Evolutionary conservation across 257 asterid species (phyloP).

Genomic region (Petunia axillaris): DNA sequence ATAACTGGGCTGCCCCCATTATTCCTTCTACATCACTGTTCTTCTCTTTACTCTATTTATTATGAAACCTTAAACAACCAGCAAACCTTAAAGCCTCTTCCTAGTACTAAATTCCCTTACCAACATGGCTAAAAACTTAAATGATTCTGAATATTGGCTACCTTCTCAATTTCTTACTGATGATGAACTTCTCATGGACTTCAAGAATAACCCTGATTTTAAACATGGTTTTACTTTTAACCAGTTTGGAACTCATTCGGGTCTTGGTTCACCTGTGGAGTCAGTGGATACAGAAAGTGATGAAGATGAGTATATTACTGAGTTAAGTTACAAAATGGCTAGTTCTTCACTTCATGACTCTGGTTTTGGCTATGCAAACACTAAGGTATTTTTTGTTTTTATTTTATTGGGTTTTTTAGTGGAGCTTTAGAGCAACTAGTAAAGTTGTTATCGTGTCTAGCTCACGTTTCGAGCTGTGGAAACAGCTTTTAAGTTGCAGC

Average conservation of each 20-base stretch:
- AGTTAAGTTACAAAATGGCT: conserved; percentile 46
- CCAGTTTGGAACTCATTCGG: conserved; percentile 43
- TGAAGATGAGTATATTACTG: conserved; percentile 63
- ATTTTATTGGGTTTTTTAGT: no score
- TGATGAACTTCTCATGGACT: conserved; percentile 26
- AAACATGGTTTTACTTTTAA: background rate
- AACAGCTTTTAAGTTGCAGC: background rate
- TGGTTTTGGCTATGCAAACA: conserved; percentile 27
- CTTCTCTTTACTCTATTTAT: no score
- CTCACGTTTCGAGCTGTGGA: no score
- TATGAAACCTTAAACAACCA: no score
- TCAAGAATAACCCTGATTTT: conserved; percentile 21
- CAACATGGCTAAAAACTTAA: conserved; percentile 37
- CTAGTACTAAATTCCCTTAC: no score
- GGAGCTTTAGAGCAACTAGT: no score
- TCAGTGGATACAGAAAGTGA: conserved; percentile 72
- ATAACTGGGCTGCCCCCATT: no score
- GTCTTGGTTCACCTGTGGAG: conserved; percentile 71
- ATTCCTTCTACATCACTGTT: no score
- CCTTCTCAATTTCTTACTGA: conserved; percentile 51
- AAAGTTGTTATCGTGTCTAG: no score
- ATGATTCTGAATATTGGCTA: conserved; percentile 43
- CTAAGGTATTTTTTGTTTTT: conserved; percentile 41
- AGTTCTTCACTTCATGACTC: conserved; percentile 45
- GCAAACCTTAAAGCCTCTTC: no score